phyloP scores from a whole-genome alignment of 75 land plant species.

The Chamaecyparis obtusa region DNA sequence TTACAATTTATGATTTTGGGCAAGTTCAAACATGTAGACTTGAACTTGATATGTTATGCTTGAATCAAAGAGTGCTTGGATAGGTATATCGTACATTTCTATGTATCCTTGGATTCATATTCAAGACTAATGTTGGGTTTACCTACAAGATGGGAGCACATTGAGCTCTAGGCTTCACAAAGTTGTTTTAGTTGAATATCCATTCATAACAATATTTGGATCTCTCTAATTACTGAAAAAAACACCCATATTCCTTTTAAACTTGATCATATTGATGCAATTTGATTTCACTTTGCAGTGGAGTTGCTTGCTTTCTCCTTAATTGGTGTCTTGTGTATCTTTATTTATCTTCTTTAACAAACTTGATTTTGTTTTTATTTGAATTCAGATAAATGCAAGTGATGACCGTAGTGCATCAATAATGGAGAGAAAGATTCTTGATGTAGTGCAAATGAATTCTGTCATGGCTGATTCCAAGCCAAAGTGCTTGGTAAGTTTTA shows the following conservation, averaged over 20 bases:
- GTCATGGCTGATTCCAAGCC: constrained; percentile 83
- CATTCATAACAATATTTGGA: neutral
- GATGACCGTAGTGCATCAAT: constrained; percentile 92
- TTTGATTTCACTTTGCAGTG: neutral
- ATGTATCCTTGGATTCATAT: neutral
- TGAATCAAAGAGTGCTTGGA: neutral
- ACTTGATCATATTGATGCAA: neutral
- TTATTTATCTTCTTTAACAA: neutral
- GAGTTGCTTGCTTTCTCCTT: constrained; percentile 10
- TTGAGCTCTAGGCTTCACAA: neutral
- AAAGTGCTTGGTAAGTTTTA: constrained; percentile 83
- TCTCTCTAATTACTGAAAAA: neutral
- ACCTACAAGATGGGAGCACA: neutral
- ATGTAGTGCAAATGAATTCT: constrained; percentile 98
- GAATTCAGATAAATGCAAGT: constrained; percentile 92
- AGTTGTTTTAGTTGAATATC: neutral
- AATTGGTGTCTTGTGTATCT: neutral
- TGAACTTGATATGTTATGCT: neutral
- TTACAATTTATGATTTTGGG: neutral
- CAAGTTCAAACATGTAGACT: neutral
- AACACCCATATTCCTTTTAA: neutral
- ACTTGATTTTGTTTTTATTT: neutral
- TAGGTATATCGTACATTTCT: neutral
- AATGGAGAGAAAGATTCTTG: constrained; percentile 86
- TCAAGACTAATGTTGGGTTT: neutral